Conservation (phyloP, 495 filamentous ascomycete genomes). For the Podospora appendiculata region DNA sequence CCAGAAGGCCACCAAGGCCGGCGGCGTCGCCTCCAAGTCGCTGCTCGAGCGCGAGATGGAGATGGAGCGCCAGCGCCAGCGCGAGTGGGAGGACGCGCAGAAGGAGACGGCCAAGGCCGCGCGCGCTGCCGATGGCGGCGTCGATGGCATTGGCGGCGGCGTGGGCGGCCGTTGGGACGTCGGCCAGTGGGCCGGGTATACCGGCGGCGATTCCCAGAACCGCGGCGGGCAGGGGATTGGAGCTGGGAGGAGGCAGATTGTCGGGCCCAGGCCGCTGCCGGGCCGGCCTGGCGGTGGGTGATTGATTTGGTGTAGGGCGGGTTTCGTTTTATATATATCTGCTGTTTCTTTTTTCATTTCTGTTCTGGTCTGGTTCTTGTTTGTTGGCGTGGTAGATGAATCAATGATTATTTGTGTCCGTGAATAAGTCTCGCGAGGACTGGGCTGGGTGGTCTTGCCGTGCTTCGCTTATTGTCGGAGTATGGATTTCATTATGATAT, state of each 20-base stretch:
- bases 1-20: conserved; percentile 63
- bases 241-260: conserved; percentile 72
- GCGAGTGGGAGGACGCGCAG: conserved; percentile 93
- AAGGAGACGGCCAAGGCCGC: conserved; percentile 56
- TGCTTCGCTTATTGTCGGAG: too few species aligned
- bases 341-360: too few species aligned
- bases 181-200: conserved; percentile 74
- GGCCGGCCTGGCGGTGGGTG: conserved; percentile 1
- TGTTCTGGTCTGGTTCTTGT: too few species aligned
- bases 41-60: conserved; percentile 95
- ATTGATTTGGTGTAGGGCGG: not conserved
- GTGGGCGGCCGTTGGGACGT: conserved; percentile 72
- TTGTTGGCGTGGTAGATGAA: too few species aligned
- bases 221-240: conserved; percentile 61
- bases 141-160: conserved; percentile 47
- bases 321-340: not conserved
- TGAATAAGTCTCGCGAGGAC: too few species aligned
- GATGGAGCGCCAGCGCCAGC: conserved; percentile 82
- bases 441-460: too few species aligned
- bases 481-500: too few species aligned
- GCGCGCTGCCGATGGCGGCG: conserved; percentile 34
- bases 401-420: too few species aligned
- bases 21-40: conserved; percentile 70
- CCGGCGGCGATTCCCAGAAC: conserved; percentile 81
- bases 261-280: conserved; percentile 62